These are phyloP conservation scores for Elaeagnus macrophylla DNA, from an alignment of 306 rosid species.

Conservation along the genomic window DNA sequence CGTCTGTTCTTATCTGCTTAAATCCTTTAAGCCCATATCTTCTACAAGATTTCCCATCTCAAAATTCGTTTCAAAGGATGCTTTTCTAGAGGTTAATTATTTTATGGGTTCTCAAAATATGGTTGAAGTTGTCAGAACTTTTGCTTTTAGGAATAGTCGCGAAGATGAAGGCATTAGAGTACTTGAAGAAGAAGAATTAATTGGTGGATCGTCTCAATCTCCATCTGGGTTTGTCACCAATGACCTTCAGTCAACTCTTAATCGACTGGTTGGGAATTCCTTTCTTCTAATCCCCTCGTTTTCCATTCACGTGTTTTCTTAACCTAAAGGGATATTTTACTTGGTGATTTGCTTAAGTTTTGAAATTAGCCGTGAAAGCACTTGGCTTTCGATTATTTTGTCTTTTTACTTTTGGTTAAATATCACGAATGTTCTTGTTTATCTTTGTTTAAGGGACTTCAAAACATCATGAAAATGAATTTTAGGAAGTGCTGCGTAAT, in stretches of 20 bases:
- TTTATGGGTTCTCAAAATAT: constrained; percentile 24
- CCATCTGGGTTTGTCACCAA: constrained; percentile 12
- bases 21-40: constrained; percentile 16
- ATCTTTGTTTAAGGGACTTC: too few relatives aligned
- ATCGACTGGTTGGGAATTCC: constrained; percentile 49
- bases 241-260: constrained; percentile 44
- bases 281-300: background rate
- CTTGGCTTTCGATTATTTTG: too few relatives aligned
- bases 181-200: constrained; percentile 48
- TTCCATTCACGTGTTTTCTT: background rate
- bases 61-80: constrained; percentile 22
- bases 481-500: background rate
- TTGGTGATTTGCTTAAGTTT: background rate
- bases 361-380: too few relatives aligned
- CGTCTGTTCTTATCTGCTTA: constrained; percentile 7
- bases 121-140: constrained; percentile 24
- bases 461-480: background rate
- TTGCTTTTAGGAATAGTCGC: constrained; percentile 24
- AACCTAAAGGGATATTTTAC: background rate
- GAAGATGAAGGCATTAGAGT: constrained; percentile 35
- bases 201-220: constrained; percentile 30
- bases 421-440: too few relatives aligned
- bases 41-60: constrained; percentile 24
- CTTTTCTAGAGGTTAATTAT: constrained; percentile 6
- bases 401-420: too few relatives aligned